Conservation (phyloP, 75 land plant species). For the Pinus tabuliformis region DNA sequence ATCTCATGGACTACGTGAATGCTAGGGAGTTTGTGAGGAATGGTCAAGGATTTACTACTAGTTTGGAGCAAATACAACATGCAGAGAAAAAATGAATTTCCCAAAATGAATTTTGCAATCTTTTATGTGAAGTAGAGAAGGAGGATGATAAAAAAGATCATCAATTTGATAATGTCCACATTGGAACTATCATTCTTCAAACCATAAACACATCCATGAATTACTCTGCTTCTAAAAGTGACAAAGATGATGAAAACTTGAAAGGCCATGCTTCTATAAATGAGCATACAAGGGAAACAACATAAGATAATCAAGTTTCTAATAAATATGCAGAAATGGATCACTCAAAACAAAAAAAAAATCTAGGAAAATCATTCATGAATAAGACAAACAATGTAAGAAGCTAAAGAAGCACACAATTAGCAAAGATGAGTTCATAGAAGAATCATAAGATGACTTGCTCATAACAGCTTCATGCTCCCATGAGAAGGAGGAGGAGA, state of each 20-base stretch:
- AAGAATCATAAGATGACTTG: not conserved
- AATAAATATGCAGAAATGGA: not conserved
- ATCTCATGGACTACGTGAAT: slow-evolving; percentile 7
- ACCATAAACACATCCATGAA: not conserved
- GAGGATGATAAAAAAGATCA: not conserved
- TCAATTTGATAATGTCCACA: not conserved
- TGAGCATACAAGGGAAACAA: slow-evolving; percentile 1
- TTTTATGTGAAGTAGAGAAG: not conserved
- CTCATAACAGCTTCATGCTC: not conserved
- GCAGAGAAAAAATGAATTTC: not conserved
- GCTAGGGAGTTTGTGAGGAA: not conserved
- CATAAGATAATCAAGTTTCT: not conserved
- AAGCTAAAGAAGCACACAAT: slow-evolving; percentile 8
- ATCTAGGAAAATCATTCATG: not conserved
- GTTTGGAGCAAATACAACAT: not conserved
- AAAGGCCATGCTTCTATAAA: not conserved
- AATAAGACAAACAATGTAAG: not conserved
- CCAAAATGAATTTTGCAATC: not conserved
- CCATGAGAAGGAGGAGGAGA: slow-evolving; percentile 7
- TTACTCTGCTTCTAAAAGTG: not conserved
- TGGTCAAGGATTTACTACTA: slow-evolving; percentile 5
- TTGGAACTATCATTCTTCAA: not conserved
- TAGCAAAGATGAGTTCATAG: not conserved
- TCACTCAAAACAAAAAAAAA: not conserved
- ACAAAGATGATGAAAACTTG: not conserved